Conservation (phyloP, 192 early-diverging fungal species). For the Coemansia sp. region DNA sequence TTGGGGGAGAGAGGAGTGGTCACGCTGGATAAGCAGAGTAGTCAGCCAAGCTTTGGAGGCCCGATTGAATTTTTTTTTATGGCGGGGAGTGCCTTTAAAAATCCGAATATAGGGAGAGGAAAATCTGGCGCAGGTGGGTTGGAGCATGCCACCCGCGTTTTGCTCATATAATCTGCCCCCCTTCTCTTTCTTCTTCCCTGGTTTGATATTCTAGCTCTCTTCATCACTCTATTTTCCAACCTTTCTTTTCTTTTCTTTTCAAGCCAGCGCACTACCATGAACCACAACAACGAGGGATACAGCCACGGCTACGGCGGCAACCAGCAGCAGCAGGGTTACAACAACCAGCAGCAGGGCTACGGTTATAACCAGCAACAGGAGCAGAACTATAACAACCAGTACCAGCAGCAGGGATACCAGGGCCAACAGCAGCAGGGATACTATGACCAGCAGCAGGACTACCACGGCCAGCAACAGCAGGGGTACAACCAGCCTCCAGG, state of each 20-base stretch:
- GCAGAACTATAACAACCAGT: conserved; percentile 16
- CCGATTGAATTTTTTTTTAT: not conserved
- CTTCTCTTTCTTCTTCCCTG: not conserved
- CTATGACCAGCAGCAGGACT: conserved; percentile 13
- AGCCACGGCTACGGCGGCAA: conserved; percentile 27
- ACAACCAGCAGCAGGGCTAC: conserved; percentile 24
- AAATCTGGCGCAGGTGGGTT: conserved; percentile 3
- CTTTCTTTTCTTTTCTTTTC: not conserved
- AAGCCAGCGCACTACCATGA: not conserved
- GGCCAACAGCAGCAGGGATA: conserved; percentile 13
- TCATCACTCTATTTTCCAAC: not conserved
- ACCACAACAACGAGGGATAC: conserved; percentile 20
- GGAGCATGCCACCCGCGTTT: not conserved
- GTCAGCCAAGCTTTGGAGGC: not conserved
- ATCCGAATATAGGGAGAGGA: not conserved
- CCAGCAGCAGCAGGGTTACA: conserved; percentile 14
- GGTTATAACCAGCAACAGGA: conserved; percentile 17
- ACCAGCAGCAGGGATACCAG: conserved; percentile 6
- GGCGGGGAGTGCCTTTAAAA: not conserved
- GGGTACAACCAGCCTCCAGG: conserved; percentile 12
- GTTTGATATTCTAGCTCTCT: not conserved
- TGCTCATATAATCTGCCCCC: not conserved
- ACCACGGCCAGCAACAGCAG: conserved; percentile 16
- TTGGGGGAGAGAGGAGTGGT: not conserved
- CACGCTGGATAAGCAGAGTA: not conserved